phyloP scores from a whole-genome alignment of 768 basidiomycete genomes.

The Termitomyces sp. region DNA sequence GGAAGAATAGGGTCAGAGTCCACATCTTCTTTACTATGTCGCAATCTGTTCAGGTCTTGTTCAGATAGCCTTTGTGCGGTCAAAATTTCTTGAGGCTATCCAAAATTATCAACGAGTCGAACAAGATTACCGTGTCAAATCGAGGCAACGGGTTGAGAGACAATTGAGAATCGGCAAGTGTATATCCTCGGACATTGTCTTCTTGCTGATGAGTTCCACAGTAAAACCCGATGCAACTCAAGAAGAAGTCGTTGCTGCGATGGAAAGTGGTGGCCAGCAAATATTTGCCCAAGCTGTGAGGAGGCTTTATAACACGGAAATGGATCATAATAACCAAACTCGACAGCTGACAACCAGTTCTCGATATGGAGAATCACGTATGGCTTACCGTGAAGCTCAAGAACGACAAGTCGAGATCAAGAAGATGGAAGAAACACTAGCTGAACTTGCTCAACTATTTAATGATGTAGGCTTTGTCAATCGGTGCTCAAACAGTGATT shows the following conservation, averaged over 20 bases:
- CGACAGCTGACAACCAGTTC: slow-evolving; percentile 70
- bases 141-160: slow-evolving; percentile 65
- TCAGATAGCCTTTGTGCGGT: slow-evolving; percentile 58
- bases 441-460: slow-evolving; percentile 87
- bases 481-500: not conserved
- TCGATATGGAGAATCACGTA: slow-evolving; percentile 78
- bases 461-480: slow-evolving; percentile 53
- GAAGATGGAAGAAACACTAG: slow-evolving; percentile 81
- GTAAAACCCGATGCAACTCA: slow-evolving; percentile 86
- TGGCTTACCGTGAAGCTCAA: slow-evolving; percentile 86
- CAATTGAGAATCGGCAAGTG: slow-evolving; percentile 77
- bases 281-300: slow-evolving; percentile 77
- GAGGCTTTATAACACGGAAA: slow-evolving; percentile 1
- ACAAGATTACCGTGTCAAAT: slow-evolving; percentile 61
- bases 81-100: slow-evolving; percentile 71
- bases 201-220: slow-evolving; percentile 19
- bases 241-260: slow-evolving; percentile 72
- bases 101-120: slow-evolving; percentile 79
- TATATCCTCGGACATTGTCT: not conserved
- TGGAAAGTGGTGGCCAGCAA: slow-evolving; percentile 61
- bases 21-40: not conserved
- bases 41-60: not conserved
- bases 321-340: not conserved
- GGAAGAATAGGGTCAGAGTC: slow-evolving; percentile 33
- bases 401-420: slow-evolving; percentile 82